Base-by-base conservation (phyloP, 148 eudicot genomes). In the Fallopia convolvulus region DNA sequence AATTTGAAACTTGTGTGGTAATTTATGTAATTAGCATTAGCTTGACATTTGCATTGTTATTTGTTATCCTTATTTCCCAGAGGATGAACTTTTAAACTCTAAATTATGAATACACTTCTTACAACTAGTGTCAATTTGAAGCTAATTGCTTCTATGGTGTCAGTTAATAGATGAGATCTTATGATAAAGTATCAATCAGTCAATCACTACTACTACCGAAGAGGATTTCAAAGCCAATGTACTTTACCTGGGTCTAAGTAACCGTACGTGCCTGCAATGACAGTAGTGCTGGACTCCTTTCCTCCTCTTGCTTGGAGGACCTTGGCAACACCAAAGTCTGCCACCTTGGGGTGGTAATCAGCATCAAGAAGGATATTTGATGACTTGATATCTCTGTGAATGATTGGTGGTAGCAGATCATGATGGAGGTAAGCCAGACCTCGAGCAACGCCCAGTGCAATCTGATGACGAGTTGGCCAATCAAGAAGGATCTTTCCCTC, bases 391-490 rank as follows among this genome's bases (percentile, higher is more conserved):
- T 36, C 39, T 36, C 39, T 36, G 39, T 36, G 72, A 74, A 94
- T 80, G 53, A 94, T 94, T 9, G 97, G 89, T 4, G 94, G 89
- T 76, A 88, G 77, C 56, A 94, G 80, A 85, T 91, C 96, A 82
- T 89, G 96, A 80, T 94, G 99, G 60, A 94, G 90, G 75, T 94
- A 94, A 76, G 96, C 94, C 82, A 94, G 81, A 12, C 97, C 99
- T 78, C 87, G 96, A 32, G 99, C 97, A 4, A 94, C 65, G 58
- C 99, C 99, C n/a, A 92, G 84, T 36, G 91, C 96, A 76, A 94
- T 92, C 77, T 85, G 89, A 58, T 89, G 91, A 12, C 99, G 90
- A 18, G 88, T 88, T 8, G 92, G 92, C 99, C 99, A 94, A 83
- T 92, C 91, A 65, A 92, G 75, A 30, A 81, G 58, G 75, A 63